Evolutionary conservation across 2,329 filamentous ascomycete genomes (phyloP), one percentile per base, ranked within the genome.

Genomic region (Parastagonospora avenae): DNA sequence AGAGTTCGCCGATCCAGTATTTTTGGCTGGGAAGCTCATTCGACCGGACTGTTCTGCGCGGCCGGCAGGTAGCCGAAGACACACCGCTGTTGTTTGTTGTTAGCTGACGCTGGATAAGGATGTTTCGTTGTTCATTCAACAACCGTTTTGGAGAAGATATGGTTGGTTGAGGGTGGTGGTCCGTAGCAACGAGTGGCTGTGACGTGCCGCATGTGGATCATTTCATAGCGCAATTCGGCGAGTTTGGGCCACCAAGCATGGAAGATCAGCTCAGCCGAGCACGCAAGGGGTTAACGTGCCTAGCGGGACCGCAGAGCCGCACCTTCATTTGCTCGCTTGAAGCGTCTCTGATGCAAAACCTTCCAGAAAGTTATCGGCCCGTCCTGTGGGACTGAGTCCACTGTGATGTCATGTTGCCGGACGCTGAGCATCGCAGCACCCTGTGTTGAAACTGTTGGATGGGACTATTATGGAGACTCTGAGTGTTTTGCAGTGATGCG

Each of bases 381-480:
- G 42, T 42, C 27, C 35, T 9, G 60, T 62, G 62, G 62, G 60
- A 14, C 57, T 61, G 59, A 38, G 63, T 62, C 67, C 67, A 66
- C 32, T 14, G 10, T 62, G 62, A 68, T 64, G 66, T 68, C 64
- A 70, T 66, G 48, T 43, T 50, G 54, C 48, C 55, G 54, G 24
- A 46, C 47, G 30, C 49, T 32, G 47, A 46, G 47, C 52, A 53
- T 48, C 52, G 52, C 43, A 48, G 46, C 38, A 40, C 44, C 28
- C 31, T 42, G 50, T 35, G 19, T 48, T 64, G 65, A 68, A 69
- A 69, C 66, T 64, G 65, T 68, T 70, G 66, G 65, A 66, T 63
- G 52, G 60, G 56, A 52, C 48, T 48, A 57, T 50, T 54, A 50
- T 62, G 62, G 56, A 48, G 57, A 57, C 45, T 60, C 60, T 57